A percentile compares a stretch with the other conserved stretches of the same genome.
phyloP scores from a whole-genome alignment of 768 basidiomycete species.

The Naganishia antarctica region DNA sequence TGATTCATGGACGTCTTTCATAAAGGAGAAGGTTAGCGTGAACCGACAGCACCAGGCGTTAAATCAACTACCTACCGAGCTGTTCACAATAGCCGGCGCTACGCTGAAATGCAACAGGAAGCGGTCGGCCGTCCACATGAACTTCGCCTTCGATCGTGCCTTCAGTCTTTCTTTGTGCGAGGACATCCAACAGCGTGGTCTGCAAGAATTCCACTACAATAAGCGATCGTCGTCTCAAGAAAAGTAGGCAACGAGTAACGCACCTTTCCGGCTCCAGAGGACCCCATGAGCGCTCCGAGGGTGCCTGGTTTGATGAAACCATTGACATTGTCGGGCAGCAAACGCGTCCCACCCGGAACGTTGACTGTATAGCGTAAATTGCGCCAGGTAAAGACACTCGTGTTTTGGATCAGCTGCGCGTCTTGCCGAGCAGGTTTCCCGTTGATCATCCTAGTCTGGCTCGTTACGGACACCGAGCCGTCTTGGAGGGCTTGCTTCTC shows the following conservation, averaged over 20 bases:
- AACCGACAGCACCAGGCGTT: background rate
- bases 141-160: slow-evolving; percentile 49
- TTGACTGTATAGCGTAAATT: slow-evolving; percentile 41
- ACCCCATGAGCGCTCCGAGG: slow-evolving; percentile 49
- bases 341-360: slow-evolving; percentile 15
- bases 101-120: slow-evolving; percentile 46
- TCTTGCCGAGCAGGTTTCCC: background rate
- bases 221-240: too few relatives aligned
- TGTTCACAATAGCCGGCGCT: slow-evolving; percentile 45
- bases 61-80: background rate
- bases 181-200: slow-evolving; percentile 42
- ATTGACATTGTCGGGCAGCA: slow-evolving; percentile 63
- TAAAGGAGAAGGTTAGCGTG: background rate
- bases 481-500: background rate
- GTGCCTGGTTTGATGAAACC: slow-evolving; percentile 73
- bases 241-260: background rate
- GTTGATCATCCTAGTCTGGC: background rate
- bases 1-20: slow-evolving; percentile 36
- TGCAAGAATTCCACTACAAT: slow-evolving; percentile 30
- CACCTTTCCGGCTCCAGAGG: slow-evolving; percentile 9
- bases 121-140: slow-evolving; percentile 45
- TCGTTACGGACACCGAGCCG: background rate
- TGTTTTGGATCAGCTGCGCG: slow-evolving; percentile 16
- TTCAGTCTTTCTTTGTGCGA: slow-evolving; percentile 29
- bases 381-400: slow-evolving; percentile 48